These are phyloP conservation scores for Didymella pomorum DNA, from an alignment of 2,329 filamentous ascomycete genomes.

Conservation along the genomic window DNA sequence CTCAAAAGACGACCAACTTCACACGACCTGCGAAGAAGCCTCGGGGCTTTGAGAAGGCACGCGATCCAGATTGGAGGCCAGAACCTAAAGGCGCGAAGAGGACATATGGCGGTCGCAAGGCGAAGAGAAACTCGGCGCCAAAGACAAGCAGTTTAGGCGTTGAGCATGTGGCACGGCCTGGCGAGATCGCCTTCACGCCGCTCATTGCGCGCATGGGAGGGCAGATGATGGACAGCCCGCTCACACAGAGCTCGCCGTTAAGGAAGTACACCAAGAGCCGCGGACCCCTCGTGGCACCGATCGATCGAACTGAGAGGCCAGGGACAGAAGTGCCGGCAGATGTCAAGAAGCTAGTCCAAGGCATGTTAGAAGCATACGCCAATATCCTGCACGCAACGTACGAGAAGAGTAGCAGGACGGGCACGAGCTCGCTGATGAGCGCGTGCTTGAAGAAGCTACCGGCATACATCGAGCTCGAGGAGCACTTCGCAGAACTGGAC, in stretches of 20 bases:
- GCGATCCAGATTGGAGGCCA: slow-evolving; percentile 50
- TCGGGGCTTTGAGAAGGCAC: slow-evolving; percentile 43
- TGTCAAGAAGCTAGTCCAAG: slow-evolving; percentile 42
- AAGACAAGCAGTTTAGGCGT: slow-evolving; percentile 11
- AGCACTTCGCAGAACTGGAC: slow-evolving; percentile 47
- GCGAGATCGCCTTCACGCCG: slow-evolving; percentile 48
- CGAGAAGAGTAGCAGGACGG: slow-evolving; percentile 37
- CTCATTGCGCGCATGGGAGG: slow-evolving; percentile 42
- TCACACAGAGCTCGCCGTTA: slow-evolving; percentile 39
- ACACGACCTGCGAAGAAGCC: slow-evolving; percentile 40
- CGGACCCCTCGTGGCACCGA: slow-evolving; percentile 35
- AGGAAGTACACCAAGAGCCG: slow-evolving; percentile 31
- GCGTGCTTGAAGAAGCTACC: slow-evolving; percentile 53
- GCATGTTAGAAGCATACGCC: slow-evolving; percentile 44
- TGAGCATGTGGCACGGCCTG: slow-evolving; percentile 32
- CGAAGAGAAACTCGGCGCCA: slow-evolving; percentile 24
- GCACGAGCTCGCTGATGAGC: slow-evolving; percentile 49
- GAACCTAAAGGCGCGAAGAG: slow-evolving; percentile 37
- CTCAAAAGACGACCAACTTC: slow-evolving; percentile 38
- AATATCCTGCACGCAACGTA: slow-evolving; percentile 48
- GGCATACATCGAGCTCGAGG: slow-evolving; percentile 52
- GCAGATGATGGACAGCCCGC: slow-evolving; percentile 43
- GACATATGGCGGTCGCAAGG: slow-evolving; percentile 44
- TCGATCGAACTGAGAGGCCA: slow-evolving; percentile 30
- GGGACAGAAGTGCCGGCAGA: slow-evolving; percentile 35